Base-by-base conservation (phyloP, 257 asterid genomes). In the Vinca minor region DNA sequence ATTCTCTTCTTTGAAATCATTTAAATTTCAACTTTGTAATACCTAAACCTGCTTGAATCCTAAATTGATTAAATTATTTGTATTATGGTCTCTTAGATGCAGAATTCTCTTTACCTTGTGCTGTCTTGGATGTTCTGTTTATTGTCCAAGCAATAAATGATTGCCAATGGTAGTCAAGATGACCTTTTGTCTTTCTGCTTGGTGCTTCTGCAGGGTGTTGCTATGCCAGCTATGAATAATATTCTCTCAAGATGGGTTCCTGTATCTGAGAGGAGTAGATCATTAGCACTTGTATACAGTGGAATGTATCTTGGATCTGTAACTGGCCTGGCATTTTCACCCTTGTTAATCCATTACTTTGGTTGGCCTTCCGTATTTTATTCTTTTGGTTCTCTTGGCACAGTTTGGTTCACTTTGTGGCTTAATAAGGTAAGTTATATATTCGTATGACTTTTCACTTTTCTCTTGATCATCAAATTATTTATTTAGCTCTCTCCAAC, bases 231-330 rank as follows among this genome's bases (percentile, higher is more conserved):
- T 10, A 89, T 89, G 97, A 89, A 85, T 71, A 89, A 87, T 76
- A 80, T 89, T 71, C 79, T 89, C 63, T 87, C 97, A 48, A 89
- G 86, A 72, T 89, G 97, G 97, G 95, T 89, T 72, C 97, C 97
- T 25, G 89, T 87, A 32, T 74, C 92, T 15, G 97, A 89, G 84
- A 89, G 97, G 81, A 89, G 97, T 78, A 84, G 97, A 71, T 89
- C 97, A 23, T 68, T 89, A 62, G 97, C 97, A 28, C 67, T 89
- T 38, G 95, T 89, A 66, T 89, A 89, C 79, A 89, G 97, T 82
- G 97, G 97, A 77, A 89, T 90, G 97, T 90, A 87, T 78, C 94
- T 90, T 69, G 97, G 97, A 64, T 87, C 94, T 50, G 97, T 87
- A 35, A 87, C 92, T 48, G 97, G 95, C 66, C 75, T 90, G 60